Conservation (phyloP, 106 monocot genomes). For the Hemerocallis citrina region DNA sequence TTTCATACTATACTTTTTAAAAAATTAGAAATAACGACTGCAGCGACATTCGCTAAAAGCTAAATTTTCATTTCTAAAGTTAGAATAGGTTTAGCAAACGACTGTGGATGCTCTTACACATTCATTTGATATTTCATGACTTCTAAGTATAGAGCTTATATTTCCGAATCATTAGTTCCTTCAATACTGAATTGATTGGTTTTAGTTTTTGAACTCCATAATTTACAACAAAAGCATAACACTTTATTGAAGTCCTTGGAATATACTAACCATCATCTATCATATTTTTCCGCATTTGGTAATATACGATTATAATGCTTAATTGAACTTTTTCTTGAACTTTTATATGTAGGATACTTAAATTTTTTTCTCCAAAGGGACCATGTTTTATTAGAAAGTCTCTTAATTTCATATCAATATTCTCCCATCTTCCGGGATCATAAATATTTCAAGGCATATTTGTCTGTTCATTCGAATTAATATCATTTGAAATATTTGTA, state of each 20-base stretch:
- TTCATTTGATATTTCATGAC: conserved; percentile 1
- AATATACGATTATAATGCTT: not conserved
- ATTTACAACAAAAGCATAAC: too few relatives aligned
- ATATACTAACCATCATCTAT: not conserved
- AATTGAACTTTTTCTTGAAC: not conserved
- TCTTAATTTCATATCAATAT: not conserved
- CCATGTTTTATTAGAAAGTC: not conserved
- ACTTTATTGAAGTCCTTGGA: too few relatives aligned
- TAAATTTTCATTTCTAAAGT: too few relatives aligned
- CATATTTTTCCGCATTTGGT: conserved; percentile 1
- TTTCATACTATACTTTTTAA: too few relatives aligned
- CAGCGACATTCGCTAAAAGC: too few relatives aligned
- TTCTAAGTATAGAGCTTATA: not conserved
- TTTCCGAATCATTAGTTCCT: not conserved
- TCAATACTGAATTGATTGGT: not conserved
- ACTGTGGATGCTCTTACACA: too few relatives aligned
- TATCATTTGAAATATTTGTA: too few relatives aligned
- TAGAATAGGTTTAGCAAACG: too few relatives aligned
- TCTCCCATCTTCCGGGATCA: not conserved
- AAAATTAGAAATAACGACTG: too few relatives aligned
- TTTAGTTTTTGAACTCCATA: not conserved
- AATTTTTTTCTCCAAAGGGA: not conserved
- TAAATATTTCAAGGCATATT: too few relatives aligned
- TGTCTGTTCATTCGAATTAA: too few relatives aligned
- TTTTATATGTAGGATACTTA: not conserved